Evolutionary conservation across 1,139 yeast genomes (phyloP).

Genomic region (Lodderomyces elongisporus): DNA sequence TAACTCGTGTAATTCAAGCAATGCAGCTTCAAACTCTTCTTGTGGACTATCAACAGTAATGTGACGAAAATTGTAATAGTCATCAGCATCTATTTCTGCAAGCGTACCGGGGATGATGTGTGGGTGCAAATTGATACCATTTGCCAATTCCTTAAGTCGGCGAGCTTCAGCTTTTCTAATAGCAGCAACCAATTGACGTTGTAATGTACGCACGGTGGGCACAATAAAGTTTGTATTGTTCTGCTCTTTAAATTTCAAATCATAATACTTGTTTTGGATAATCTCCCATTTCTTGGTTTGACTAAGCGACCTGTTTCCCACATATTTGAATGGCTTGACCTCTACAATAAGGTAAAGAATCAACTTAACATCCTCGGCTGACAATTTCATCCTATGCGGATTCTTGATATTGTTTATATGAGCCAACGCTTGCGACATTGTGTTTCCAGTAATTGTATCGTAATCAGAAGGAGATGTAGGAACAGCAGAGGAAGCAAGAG

Average conservation of each 20-base stretch:
- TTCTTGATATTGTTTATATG: conserved; percentile 9
- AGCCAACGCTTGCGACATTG: too few species aligned
- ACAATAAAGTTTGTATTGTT: conserved; percentile 14
- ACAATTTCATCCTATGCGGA: conserved; percentile 23
- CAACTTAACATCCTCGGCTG: conserved; percentile 26
- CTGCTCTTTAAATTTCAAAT: conserved; percentile 14
- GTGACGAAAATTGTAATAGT: conserved; percentile 8
- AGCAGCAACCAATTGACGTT: conserved; percentile 34
- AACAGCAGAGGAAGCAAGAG: conserved; percentile 2
- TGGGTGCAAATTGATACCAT: conserved; percentile 7
- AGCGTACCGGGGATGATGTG: conserved; percentile 12
- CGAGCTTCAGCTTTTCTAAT: conserved; percentile 26
- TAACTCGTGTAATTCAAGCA: conserved; percentile 27
- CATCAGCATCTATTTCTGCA: conserved; percentile 13
- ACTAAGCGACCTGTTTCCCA: conserved; percentile 29
- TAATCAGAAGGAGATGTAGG: conserved; percentile 1
- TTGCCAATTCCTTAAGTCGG: conserved; percentile 10
- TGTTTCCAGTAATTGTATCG: conserved; percentile 1
- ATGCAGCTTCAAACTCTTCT: conserved; percentile 26
- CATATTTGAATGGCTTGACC: conserved; percentile 35
- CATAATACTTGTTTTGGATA: conserved; percentile 25
- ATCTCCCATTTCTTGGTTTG: conserved; percentile 36
- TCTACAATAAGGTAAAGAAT: conserved; percentile 28
- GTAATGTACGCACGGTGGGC: conserved; percentile 37
- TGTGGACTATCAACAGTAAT: conserved; percentile 19